These are phyloP conservation scores for Rosa persica DNA, from an alignment of 306 rosid species.

Conservation along the genomic window DNA sequence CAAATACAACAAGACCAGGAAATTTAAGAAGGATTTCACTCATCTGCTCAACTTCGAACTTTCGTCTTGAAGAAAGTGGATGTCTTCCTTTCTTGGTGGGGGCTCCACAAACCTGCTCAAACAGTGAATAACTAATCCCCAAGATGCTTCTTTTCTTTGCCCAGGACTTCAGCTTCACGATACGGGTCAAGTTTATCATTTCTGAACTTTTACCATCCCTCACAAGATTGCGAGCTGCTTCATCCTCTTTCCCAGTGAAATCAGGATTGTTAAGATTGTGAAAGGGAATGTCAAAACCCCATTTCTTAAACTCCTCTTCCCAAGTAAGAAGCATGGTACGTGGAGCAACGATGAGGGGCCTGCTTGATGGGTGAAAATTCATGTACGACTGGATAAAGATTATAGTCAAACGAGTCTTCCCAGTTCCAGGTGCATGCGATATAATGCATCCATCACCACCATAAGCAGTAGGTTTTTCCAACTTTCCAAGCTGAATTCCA, in stretches of 20 bases:
- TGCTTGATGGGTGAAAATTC: slow-evolving; percentile 40
- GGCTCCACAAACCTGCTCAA: slow-evolving; percentile 37
- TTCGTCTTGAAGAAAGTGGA: not conserved
- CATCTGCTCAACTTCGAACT: not conserved
- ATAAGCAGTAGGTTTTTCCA: slow-evolving; percentile 20
- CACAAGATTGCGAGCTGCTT: slow-evolving; percentile 20
- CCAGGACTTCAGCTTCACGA: slow-evolving; percentile 60
- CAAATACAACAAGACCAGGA: slow-evolving; percentile 56
- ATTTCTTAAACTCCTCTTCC: slow-evolving; percentile 69
- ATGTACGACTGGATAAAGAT: slow-evolving; percentile 52
- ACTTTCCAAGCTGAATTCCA: slow-evolving; percentile 37
- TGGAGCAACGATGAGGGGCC: slow-evolving; percentile 69
- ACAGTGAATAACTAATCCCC: slow-evolving; percentile 56
- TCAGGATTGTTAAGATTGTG: slow-evolving; percentile 51
- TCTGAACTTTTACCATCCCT: slow-evolving; percentile 2
- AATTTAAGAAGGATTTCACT: slow-evolving; percentile 42
- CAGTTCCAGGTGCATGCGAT: slow-evolving; percentile 92
- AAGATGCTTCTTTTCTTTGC: slow-evolving; percentile 41
- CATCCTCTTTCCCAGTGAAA: slow-evolving; percentile 40
- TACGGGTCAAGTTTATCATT: slow-evolving; percentile 14
- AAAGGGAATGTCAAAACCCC: slow-evolving; percentile 62
- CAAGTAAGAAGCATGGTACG: slow-evolving; percentile 62
- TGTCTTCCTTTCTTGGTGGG: not conserved
- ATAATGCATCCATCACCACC: slow-evolving; percentile 61
- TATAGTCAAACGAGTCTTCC: slow-evolving; percentile 69